Evolutionary conservation across 2,329 filamentous ascomycete genomes (phyloP).

Genomic region (Fusarium papillatum): DNA sequence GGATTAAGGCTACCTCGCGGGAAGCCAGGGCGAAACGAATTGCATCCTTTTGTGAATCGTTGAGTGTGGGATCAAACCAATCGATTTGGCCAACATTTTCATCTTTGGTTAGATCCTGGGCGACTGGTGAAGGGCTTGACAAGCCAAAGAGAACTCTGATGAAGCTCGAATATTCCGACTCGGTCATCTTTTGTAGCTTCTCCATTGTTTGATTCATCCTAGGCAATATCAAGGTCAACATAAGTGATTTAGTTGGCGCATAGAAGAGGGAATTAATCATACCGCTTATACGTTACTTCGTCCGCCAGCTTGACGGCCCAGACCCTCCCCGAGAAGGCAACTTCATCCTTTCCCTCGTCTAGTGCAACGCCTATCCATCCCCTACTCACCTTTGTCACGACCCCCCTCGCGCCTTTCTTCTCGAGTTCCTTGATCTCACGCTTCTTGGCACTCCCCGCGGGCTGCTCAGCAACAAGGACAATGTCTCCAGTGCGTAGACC

Average conservation of each 20-base stretch:
- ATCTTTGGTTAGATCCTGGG: conserved; percentile 56
- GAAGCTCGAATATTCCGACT: conserved; percentile 71
- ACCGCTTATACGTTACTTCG: conserved; percentile 75
- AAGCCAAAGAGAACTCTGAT: conserved; percentile 74
- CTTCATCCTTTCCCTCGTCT: conserved; percentile 72
- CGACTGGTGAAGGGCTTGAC: conserved; percentile 63
- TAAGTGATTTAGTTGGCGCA: background rate
- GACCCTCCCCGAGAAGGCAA: conserved; percentile 60
- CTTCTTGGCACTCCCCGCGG: conserved; percentile 79
- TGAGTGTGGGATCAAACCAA: conserved; percentile 74
- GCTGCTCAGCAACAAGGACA: conserved; percentile 81
- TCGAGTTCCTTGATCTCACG: conserved; percentile 79
- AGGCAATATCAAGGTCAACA: background rate
- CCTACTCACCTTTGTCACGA: conserved; percentile 75
- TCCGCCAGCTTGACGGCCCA: conserved; percentile 79
- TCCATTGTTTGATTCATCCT: conserved; percentile 76
- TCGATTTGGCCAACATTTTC: conserved; percentile 62
- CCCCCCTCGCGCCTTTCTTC: conserved; percentile 76
- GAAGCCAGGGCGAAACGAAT: conserved; percentile 88
- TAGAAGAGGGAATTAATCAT: conserved; percentile 19
- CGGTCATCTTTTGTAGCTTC: conserved; percentile 68
- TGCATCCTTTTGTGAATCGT: conserved; percentile 77
- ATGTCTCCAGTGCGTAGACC: conserved; percentile 84
- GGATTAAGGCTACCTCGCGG: conserved; percentile 88
- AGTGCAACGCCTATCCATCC: conserved; percentile 75